Conservation (phyloP, 78 protist genomes). For the Pelomyxa schiedti region DNA sequence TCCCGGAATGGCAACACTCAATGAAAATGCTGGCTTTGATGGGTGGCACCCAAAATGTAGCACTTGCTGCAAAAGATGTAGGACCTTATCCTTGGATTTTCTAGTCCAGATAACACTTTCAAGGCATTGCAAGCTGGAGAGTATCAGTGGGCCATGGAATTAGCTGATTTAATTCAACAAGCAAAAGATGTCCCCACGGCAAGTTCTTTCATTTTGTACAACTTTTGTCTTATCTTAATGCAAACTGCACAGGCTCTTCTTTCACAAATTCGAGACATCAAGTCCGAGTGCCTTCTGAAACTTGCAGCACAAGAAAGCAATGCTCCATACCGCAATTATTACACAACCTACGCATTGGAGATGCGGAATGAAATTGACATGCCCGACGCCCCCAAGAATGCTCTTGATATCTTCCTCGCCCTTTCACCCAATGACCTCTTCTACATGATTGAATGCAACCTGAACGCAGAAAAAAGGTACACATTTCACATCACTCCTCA, state of each 20-base stretch:
- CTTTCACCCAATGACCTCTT: too few relatives aligned
- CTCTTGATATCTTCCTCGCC: too few relatives aligned
- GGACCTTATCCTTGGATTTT: background rate
- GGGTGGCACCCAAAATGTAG: background rate
- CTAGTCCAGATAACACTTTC: background rate
- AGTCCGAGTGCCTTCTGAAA: background rate
- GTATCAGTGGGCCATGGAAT: conserved; percentile 1
- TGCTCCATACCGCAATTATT: background rate
- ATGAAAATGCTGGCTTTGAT: background rate
- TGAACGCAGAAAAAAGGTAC: too few relatives aligned
- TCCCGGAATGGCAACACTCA: background rate
- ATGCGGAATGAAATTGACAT: background rate
- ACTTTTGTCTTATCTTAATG: background rate
- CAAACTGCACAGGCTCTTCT: background rate
- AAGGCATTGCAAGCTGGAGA: background rate
- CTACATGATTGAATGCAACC: too few relatives aligned
- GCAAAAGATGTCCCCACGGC: too few relatives aligned
- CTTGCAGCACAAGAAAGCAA: background rate
- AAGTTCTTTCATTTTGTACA: too few relatives aligned
- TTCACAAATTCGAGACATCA: background rate
- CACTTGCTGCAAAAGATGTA: background rate
- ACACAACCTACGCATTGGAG: background rate
- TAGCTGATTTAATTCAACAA: too few relatives aligned
- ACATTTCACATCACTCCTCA: too few relatives aligned
- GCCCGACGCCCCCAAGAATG: background rate